Conservation (phyloP, 495 filamentous ascomycete species). For the Penicillium ucsense region DNA sequence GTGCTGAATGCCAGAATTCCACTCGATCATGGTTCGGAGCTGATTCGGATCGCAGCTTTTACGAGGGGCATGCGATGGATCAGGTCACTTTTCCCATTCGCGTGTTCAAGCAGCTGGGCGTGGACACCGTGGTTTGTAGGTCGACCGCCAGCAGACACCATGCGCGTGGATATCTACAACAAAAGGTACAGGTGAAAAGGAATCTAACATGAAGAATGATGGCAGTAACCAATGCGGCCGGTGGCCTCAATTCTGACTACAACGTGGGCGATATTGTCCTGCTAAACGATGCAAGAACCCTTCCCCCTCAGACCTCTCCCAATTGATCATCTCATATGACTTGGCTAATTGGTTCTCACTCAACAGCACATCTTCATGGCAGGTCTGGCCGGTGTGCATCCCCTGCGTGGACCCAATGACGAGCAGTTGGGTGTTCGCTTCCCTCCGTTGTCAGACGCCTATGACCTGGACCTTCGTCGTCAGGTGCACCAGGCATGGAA, state of each 20-base stretch:
- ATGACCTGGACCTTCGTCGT: slow-evolving; percentile 58
- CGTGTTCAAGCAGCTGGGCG: slow-evolving; percentile 58
- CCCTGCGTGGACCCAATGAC: slow-evolving; percentile 60
- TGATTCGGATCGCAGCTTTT: slow-evolving; percentile 44
- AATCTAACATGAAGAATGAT: slow-evolving; percentile 6
- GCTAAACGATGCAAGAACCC: slow-evolving; percentile 52
- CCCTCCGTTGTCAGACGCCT: slow-evolving; percentile 65
- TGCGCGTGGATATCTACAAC: too few species aligned
- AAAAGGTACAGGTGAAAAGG: background rate
- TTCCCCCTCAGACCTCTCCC: background rate
- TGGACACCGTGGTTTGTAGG: slow-evolving; percentile 54
- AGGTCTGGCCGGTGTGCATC: slow-evolving; percentile 60
- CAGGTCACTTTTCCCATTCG: slow-evolving; percentile 60
- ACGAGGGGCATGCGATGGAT: slow-evolving; percentile 65
- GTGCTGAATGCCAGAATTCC: slow-evolving; percentile 16
- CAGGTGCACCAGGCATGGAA: slow-evolving; percentile 53
- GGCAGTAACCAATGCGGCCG: slow-evolving; percentile 67
- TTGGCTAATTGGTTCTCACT: background rate
- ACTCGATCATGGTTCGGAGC: background rate
- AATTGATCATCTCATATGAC: background rate
- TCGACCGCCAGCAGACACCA: background rate
- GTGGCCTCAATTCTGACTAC: slow-evolving; percentile 60
- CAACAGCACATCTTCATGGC: slow-evolving; percentile 61
- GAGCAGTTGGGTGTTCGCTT: slow-evolving; percentile 63
- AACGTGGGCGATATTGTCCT: slow-evolving; percentile 64